These are phyloP conservation scores for Papiliotrema laurentii DNA, from an alignment of 1,284 basidiomycete genomes.

Conservation along the genomic window DNA sequence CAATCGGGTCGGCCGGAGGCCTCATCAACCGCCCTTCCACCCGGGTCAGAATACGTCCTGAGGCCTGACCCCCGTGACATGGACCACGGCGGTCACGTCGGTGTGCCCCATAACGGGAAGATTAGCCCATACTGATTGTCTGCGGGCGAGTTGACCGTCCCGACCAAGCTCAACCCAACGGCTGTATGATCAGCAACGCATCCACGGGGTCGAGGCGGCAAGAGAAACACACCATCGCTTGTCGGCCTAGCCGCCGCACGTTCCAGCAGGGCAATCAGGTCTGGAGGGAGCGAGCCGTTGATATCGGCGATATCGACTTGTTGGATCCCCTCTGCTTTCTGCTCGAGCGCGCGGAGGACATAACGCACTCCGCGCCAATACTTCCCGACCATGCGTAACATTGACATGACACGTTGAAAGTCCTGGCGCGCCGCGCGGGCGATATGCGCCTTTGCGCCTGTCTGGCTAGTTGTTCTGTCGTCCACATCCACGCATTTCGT, in stretches of 20 bases:
- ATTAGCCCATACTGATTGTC: constrained; percentile 2
- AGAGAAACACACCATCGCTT: neutral
- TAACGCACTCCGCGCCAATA: constrained; percentile 21
- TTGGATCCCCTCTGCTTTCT: constrained; percentile 11
- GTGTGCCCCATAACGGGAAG: neutral
- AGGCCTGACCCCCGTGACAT: too few species aligned
- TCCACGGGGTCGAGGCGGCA: constrained; percentile 1
- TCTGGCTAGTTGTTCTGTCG: neutral
- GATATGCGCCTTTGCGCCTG: constrained; percentile 7
- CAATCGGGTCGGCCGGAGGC: too few species aligned
- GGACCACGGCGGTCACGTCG: too few species aligned
- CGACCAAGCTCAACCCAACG: constrained; percentile 6
- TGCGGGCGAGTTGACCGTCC: constrained; percentile 4
- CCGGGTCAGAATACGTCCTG: too few species aligned
- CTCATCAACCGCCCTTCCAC: too few species aligned
- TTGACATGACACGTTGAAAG: constrained; percentile 11
- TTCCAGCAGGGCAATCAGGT: neutral
- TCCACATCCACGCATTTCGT: constrained; percentile 1
- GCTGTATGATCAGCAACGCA: constrained; percentile 3
- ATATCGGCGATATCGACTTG: neutral
- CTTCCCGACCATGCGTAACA: constrained; percentile 10
- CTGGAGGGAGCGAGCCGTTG: neutral
- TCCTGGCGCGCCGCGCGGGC: constrained; percentile 12
- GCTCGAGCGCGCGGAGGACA: constrained; percentile 13
- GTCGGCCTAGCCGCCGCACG: neutral